Evolutionary conservation across 1,284 basidiomycete genomes (phyloP), one percentile per base, ranked within the genome.

Genomic region (Puccinia brachypodii): DNA sequence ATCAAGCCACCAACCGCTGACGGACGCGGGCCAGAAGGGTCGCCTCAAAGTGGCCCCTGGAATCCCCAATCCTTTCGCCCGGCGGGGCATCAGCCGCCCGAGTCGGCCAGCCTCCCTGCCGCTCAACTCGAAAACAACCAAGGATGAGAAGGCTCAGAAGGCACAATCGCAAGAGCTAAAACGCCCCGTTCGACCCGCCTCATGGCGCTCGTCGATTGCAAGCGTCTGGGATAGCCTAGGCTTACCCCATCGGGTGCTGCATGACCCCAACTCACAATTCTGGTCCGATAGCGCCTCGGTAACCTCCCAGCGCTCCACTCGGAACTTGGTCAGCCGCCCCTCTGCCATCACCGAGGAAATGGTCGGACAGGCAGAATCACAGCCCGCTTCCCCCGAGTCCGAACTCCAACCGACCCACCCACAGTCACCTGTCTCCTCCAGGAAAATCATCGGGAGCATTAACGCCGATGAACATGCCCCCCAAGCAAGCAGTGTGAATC

Each of bases 171-270:
- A 72, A 22, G 44, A 72, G 14, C 0, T 47, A n/a, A 71, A 71
- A 40, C 28, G 3, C 3, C 50, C 22, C 19, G 33, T 13, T 3
- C 69, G 79, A 40, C 79, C 79, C 31, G 28, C 1, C 33, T 81
- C 79, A 22, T 81, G 79, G 79, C 53, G 79, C 16, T 81, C 79
- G 28, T 72, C 66, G 25, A 81, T 81, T 6, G 79, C 69, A 14
- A 60, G 42, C 31, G 79, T 60, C 2, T 81, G 79, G 79, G 69
- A 56, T 28, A 74, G 31, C 25, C 60, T 81, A 16, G 79, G 79
- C 16, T 22, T 81, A 3, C 79, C 79, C 8, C 44, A 28, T 66
- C 31, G 69, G 60, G 60, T 81, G 22, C 69, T 81, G 3, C 33
- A 80, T 33, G 60, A 73, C 9, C 71, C 36, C 62, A 71, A 47